These are phyloP conservation scores for Hanseniaspora nectarophila DNA, from an alignment of 805 yeast genomes.

Conservation along the genomic window DNA sequence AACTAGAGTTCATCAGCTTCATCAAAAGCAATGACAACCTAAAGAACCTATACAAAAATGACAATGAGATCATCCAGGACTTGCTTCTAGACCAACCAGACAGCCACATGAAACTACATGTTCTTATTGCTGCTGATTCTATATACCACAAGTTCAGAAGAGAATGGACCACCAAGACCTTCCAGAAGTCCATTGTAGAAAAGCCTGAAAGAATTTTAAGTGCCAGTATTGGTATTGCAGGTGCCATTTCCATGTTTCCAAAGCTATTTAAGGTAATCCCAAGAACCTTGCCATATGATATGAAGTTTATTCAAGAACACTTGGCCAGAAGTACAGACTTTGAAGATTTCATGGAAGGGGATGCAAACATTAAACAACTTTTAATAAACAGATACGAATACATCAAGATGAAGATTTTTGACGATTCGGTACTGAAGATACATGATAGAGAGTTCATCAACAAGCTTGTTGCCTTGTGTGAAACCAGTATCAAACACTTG, in stretches of 20 bases:
- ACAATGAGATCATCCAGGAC: background rate
- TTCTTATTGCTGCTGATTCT: constrained; percentile 58
- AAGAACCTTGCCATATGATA: constrained; percentile 7
- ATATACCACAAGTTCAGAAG: constrained; percentile 64
- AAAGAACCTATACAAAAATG: background rate
- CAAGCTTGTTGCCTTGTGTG: constrained; percentile 45
- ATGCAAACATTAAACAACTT: background rate
- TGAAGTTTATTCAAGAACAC: background rate
- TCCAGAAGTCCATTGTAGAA: constrained; percentile 60
- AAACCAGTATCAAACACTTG: constrained; percentile 45
- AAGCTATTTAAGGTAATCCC: constrained; percentile 33
- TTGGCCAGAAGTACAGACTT: background rate
- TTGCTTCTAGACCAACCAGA: constrained; percentile 21
- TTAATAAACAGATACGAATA: background rate
- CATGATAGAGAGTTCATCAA: constrained; percentile 70
- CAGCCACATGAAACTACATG: constrained; percentile 38
- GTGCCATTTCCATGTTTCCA: constrained; percentile 60
- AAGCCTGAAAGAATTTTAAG: constrained; percentile 72
- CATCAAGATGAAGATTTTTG: constrained; percentile 2
- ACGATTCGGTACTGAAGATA: constrained; percentile 48
- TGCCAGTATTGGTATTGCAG: constrained; percentile 62
- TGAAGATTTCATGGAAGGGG: background rate
- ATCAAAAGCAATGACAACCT: constrained; percentile 11
- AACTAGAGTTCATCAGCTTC: constrained; percentile 10
- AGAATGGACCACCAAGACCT: constrained; percentile 60